Evolutionary conservation across 495 filamentous ascomycete genomes (phyloP).

Genomic region (Annulohypoxylon nitens): DNA sequence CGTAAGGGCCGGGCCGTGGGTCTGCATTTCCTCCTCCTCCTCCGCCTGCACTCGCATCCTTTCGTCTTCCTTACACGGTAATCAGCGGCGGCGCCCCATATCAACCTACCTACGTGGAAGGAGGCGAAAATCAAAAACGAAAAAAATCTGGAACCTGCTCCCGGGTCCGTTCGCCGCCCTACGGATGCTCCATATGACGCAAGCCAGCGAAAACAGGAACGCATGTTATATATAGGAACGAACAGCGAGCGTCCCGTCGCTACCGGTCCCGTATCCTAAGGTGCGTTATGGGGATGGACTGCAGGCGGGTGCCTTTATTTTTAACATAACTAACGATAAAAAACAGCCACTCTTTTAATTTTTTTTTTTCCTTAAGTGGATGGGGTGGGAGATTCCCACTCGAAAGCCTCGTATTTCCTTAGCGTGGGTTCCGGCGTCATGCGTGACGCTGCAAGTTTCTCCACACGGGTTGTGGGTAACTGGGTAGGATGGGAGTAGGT

Average conservation of each 20-base stretch:
- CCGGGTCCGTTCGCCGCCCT: constrained; percentile 11
- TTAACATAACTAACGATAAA: no score
- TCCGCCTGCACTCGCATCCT: not conserved
- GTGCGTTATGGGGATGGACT: not conserved
- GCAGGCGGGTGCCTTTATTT: no score
- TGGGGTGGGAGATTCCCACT: constrained; percentile 15
- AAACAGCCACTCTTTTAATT: no score
- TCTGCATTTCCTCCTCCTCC: not conserved
- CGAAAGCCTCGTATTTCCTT: constrained; percentile 30
- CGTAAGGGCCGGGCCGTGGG: constrained; percentile 9
- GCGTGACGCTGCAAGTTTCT: constrained; percentile 17
- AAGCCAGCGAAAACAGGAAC: constrained; percentile 10
- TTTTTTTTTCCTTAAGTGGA: no score
- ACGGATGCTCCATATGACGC: constrained; percentile 19
- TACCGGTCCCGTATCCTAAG: not conserved
- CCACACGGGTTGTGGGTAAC: constrained; percentile 34
- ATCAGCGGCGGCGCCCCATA: no score
- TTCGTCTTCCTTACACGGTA: not conserved
- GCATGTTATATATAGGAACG: constrained; percentile 1
- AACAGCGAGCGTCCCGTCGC: no score
- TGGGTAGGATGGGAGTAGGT: constrained; percentile 8
- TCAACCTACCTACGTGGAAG: not conserved
- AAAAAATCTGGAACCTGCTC: constrained; percentile 1
- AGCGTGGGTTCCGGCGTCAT: constrained; percentile 6
- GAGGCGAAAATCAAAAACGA: no score